Conservation (phyloP, 768 basidiomycete genomes). For the Trametes cingulata region DNA sequence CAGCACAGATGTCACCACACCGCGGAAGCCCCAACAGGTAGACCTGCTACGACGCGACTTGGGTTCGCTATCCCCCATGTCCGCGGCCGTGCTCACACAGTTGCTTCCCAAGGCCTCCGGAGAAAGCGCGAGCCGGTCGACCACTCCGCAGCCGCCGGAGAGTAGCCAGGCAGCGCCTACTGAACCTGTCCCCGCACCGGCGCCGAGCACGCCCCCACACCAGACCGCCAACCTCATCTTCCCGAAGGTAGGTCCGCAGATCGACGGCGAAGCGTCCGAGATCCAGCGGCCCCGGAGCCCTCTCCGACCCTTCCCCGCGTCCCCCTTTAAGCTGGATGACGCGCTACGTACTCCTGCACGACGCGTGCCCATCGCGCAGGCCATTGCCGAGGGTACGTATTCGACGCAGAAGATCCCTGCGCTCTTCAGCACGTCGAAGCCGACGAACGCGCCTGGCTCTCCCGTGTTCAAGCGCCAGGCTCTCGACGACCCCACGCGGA, state of each 20-base stretch:
- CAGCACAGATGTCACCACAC: neutral
- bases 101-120: conserved; percentile 29
- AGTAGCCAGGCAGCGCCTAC: neutral
- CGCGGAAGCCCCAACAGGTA: neutral
- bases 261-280: neutral
- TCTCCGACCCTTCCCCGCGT: conserved; percentile 26
- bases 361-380: conserved; percentile 58
- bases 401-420: conserved; percentile 49
- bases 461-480: conserved; percentile 45
- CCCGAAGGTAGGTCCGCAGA: conserved; percentile 8
- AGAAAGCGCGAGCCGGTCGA: conserved; percentile 3
- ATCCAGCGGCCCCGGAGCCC: conserved; percentile 35
- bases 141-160: conserved; percentile 8
- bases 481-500: conserved; percentile 40
- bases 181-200: neutral
- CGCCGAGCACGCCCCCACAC: conserved; percentile 5
- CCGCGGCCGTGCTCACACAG: conserved; percentile 44
- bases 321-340: conserved; percentile 42
- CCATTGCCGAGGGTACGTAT: conserved; percentile 49
- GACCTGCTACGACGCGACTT: conserved; percentile 41
- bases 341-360: conserved; percentile 60
- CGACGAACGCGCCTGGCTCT: conserved; percentile 9
- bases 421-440: conserved; percentile 25
- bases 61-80: conserved; percentile 62
- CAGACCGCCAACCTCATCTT: conserved; percentile 8